A percentile compares a stretch with the other conserved stretches of the same genome.
Conservation (phyloP, 1,284 basidiomycete species). For the Sutorius eximius region DNA sequence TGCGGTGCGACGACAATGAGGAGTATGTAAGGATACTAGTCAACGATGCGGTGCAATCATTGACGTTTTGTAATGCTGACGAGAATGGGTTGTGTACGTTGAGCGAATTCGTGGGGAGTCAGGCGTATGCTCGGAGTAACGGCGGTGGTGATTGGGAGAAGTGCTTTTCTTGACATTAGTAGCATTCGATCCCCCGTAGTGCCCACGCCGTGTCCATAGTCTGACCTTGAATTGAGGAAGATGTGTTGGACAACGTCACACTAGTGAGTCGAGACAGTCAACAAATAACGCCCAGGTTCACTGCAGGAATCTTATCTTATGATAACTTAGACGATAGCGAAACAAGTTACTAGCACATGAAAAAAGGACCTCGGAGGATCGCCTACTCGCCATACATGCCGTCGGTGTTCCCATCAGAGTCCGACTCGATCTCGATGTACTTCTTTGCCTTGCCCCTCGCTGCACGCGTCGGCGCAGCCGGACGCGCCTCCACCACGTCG, state of each 20-base stretch:
- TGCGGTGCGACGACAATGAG: constrained; percentile 43
- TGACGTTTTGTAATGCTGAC: constrained; percentile 57
- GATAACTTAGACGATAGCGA: neutral
- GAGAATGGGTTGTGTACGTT: constrained; percentile 62
- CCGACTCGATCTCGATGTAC: constrained; percentile 54
- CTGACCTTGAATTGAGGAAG: neutral
- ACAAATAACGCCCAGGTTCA: too few species aligned
- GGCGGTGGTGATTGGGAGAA: constrained; percentile 68
- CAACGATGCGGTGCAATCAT: constrained; percentile 65
- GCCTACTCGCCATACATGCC: constrained; percentile 27
- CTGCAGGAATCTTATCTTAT: too few species aligned
- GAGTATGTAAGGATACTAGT: constrained; percentile 63
- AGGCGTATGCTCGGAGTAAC: constrained; percentile 61
- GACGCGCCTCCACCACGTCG: constrained; percentile 22
- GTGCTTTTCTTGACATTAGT: constrained; percentile 39
- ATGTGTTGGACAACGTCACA: too few species aligned
- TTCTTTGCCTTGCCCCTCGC: constrained; percentile 44
- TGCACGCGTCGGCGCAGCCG: constrained; percentile 34
- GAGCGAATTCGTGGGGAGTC: constrained; percentile 67
- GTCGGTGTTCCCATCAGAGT: constrained; percentile 41
- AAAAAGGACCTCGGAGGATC: neutral
- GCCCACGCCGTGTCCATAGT: neutral
- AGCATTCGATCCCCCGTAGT: neutral
- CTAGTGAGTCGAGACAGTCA: too few species aligned
- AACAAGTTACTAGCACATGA: neutral